These are phyloP conservation scores for Kipferlia bialata DNA, from an alignment of 78 protist genomes.

Conservation along the genomic window DNA sequence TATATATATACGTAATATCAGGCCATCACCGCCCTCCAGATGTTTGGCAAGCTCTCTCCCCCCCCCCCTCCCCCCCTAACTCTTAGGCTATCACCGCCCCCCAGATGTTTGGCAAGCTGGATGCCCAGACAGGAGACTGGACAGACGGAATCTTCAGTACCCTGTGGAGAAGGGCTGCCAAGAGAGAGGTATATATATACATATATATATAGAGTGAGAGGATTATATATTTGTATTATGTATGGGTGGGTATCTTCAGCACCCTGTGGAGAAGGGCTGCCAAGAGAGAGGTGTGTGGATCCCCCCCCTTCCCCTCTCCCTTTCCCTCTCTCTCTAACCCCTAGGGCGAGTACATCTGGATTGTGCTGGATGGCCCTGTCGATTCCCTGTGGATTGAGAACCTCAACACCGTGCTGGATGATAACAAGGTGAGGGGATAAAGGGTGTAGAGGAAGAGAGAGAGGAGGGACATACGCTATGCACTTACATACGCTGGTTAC, in stretches of 20 bases:
- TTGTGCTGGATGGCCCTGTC: slow-evolving; percentile 72
- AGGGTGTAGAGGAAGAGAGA: too few species aligned
- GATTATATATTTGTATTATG: too few species aligned
- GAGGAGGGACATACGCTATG: too few species aligned
- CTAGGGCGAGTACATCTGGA: slow-evolving; percentile 29
- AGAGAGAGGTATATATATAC: slow-evolving; percentile 10
- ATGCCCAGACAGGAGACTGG: slow-evolving; percentile 61
- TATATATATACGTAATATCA: too few species aligned
- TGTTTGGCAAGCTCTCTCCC: slow-evolving; percentile 58
- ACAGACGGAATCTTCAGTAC: slow-evolving; percentile 63
- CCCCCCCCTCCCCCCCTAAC: too few species aligned
- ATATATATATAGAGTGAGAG: too few species aligned
- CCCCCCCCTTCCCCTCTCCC: too few species aligned
- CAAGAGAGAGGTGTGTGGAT: slow-evolving; percentile 22
- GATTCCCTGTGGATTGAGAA: slow-evolving; percentile 76
- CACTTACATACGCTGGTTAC: too few species aligned
- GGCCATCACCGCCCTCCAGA: slow-evolving; percentile 61
- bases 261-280: slow-evolving; percentile 46
- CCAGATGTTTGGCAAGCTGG: slow-evolving; percentile 67
- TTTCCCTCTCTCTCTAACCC: too few species aligned
- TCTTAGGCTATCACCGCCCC: slow-evolving; percentile 51
- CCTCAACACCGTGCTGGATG: slow-evolving; percentile 78
- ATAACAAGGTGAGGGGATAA: too few species aligned
- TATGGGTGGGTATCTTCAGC: slow-evolving; percentile 68
- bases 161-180: slow-evolving; percentile 48